Evolutionary conservation across 805 yeast genomes (phyloP).

Genomic region (Starmera amethionina): DNA sequence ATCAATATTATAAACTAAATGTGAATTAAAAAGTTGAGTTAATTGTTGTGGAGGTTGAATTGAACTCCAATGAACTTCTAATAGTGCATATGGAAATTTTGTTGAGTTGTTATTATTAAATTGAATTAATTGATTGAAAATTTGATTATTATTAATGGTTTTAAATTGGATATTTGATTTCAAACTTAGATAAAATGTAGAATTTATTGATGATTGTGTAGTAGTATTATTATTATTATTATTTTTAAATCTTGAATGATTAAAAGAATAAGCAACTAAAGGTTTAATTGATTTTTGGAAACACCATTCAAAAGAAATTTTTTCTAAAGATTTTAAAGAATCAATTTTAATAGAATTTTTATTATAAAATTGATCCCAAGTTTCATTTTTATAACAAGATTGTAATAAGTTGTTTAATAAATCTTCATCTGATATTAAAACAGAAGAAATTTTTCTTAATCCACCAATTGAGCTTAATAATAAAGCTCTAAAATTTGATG

Average conservation of each 20-base stretch:
- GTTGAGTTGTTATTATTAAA: conserved; percentile 5
- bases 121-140: background rate
- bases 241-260: conserved; percentile 14
- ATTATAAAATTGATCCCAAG: conserved; percentile 6
- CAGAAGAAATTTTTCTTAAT: conserved; percentile 27
- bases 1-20: conserved; percentile 37
- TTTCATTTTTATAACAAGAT: conserved; percentile 4
- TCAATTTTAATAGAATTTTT: conserved; percentile 4
- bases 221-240: background rate
- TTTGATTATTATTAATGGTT: background rate
- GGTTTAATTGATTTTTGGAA: conserved; percentile 16
- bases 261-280: conserved; percentile 7
- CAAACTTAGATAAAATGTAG: conserved; percentile 13
- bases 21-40: conserved; percentile 31
- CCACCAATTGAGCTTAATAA: conserved; percentile 33
- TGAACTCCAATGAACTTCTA: conserved; percentile 38
- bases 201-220: background rate
- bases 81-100: conserved; percentile 37
- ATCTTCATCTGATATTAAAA: conserved; percentile 7
- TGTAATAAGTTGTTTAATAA: conserved; percentile 8
- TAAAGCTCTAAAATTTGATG: conserved; percentile 13
- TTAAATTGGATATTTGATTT: conserved; percentile 14
- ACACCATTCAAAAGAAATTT: conserved; percentile 19
- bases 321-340: conserved; percentile 14
- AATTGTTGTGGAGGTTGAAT: conserved; percentile 20